These are phyloP conservation scores for Colletotrichum tabaci DNA, from an alignment of 2,329 filamentous ascomycete species.

Conservation along the genomic window DNA sequence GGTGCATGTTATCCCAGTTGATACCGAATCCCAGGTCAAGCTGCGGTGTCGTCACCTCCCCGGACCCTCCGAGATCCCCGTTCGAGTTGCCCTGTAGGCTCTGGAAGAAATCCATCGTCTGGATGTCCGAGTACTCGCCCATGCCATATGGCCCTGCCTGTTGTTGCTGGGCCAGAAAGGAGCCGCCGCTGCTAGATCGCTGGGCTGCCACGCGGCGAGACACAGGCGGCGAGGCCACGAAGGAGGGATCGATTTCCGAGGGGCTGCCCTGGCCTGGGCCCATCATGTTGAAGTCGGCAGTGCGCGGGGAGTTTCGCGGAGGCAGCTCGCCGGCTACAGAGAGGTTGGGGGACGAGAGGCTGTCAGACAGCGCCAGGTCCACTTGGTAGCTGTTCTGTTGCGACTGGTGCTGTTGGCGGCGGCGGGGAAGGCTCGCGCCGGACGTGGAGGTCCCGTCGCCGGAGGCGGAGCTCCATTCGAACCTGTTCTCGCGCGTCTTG, in stretches of 20 bases:
- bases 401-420: slow-evolving; percentile 45
- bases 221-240: slow-evolving; percentile 62
- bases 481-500: slow-evolving; percentile 37
- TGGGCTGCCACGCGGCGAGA: slow-evolving; percentile 55
- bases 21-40: slow-evolving; percentile 78
- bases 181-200: slow-evolving; percentile 48
- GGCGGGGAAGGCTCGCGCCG: slow-evolving; percentile 44
- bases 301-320: slow-evolving; percentile 58
- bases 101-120: slow-evolving; percentile 69
- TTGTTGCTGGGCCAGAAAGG: slow-evolving; percentile 52
- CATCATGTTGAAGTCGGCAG: slow-evolving; percentile 55
- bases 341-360: slow-evolving; percentile 58
- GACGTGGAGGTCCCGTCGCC: slow-evolving; percentile 47
- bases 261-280: slow-evolving; percentile 51
- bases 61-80: slow-evolving; percentile 44
- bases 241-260: slow-evolving; percentile 56
- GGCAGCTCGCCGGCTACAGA: slow-evolving; percentile 55
- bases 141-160: slow-evolving; percentile 49
- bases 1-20: slow-evolving; percentile 74
- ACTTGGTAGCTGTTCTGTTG: slow-evolving; percentile 48
- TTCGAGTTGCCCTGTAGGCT: slow-evolving; percentile 54
- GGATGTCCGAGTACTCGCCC: slow-evolving; percentile 63
- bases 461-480: slow-evolving; percentile 50
- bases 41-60: slow-evolving; percentile 60
- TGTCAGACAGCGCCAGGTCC: slow-evolving; percentile 57